Conservation (phyloP, 441 rosid genomes). For the Pelargonium citronellum region DNA sequence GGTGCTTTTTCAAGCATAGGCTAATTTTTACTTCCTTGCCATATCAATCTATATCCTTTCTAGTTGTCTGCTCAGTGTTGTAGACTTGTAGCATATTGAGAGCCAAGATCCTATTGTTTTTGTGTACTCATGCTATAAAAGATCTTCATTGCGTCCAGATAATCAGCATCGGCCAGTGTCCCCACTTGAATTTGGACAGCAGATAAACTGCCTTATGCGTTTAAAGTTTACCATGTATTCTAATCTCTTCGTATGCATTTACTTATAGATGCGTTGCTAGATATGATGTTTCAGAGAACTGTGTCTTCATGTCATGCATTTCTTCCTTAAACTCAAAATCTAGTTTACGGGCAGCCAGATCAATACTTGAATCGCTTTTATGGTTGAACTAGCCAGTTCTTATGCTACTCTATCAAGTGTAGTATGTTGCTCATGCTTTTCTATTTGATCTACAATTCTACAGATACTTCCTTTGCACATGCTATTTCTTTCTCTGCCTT, state of each 20-base stretch:
- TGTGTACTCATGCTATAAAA: background rate
- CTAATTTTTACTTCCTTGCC: background rate
- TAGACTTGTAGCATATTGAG: background rate
- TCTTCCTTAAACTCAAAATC: background rate
- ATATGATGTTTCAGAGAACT: background rate
- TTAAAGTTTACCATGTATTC: background rate
- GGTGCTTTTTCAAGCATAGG: background rate
- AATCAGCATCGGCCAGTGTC: background rate
- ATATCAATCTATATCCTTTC: background rate
- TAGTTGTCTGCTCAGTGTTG: background rate
- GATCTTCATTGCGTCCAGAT: background rate
- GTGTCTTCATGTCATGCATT: background rate
- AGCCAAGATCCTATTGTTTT: slow-evolving; percentile 1
- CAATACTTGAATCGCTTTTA: background rate
- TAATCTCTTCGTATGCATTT: background rate
- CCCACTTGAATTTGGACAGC: background rate
- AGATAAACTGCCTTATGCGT: background rate
- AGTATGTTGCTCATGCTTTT: background rate
- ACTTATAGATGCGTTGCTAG: background rate
- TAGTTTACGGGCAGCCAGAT: background rate
- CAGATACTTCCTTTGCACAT: background rate
- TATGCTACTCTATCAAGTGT: background rate
- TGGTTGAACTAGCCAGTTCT: background rate
- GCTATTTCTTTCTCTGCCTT: background rate
- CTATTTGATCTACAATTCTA: background rate